These are phyloP conservation scores for Scheffersomyces segobiensis DNA, from an alignment of 1,139 yeast species.

Conservation along the genomic window DNA sequence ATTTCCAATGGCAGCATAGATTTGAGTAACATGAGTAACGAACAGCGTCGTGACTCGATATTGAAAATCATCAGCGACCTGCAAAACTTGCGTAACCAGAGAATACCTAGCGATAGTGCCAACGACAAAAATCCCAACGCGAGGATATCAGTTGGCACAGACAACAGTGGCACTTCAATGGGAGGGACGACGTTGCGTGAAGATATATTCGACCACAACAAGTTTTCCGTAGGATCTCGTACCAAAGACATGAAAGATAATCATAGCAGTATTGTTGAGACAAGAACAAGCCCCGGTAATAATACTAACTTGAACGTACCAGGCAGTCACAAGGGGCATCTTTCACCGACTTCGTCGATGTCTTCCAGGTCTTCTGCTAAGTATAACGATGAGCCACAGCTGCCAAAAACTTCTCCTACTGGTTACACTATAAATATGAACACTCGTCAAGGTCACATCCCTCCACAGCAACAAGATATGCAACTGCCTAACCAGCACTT, in stretches of 20 bases:
- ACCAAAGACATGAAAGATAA: not conserved
- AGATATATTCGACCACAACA: conserved; percentile 40
- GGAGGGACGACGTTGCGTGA: conserved; percentile 32
- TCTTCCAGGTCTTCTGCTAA: conserved; percentile 34
- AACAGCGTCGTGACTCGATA: conserved; percentile 45
- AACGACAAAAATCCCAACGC: conserved; percentile 1
- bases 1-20: conserved; percentile 43
- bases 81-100: conserved; percentile 18
- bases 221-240: not conserved
- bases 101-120: conserved; percentile 12
- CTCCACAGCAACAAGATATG: conserved; percentile 9
- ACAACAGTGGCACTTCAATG: conserved; percentile 13
- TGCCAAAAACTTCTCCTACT: conserved; percentile 44
- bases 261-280: conserved; percentile 2
- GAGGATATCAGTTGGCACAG: conserved; percentile 2
- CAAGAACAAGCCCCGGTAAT: conserved; percentile 2
- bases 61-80: conserved; percentile 39
- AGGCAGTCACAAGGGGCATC: conserved; percentile 10
- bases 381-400: conserved; percentile 40
- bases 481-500: conserved; percentile 12
- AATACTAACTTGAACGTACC: conserved; percentile 12
- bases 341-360: conserved; percentile 40
- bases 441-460: conserved; percentile 5
- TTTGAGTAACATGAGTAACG: conserved; percentile 41
- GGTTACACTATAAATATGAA: conserved; percentile 16